A percentile compares a stretch with the other conserved stretches of the same genome.
Evolutionary conservation across 2,329 filamentous ascomycete species (phyloP).

Genomic region (Beauveria pseudobassiana): DNA sequence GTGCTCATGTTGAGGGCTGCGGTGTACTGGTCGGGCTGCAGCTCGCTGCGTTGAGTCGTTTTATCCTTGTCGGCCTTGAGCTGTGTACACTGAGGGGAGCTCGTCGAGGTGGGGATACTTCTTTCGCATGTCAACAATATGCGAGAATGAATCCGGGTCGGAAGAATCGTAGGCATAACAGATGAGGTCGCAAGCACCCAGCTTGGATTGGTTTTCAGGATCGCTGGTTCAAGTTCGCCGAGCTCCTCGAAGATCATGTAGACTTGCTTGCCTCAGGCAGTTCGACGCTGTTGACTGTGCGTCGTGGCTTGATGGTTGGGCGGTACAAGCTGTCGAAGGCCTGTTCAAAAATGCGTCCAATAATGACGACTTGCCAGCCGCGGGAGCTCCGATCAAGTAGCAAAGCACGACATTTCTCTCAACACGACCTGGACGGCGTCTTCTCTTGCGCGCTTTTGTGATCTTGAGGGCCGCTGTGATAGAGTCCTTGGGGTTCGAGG

Average conservation of each 20-base stretch:
- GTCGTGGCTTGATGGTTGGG: conserved; percentile 89
- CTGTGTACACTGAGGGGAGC: conserved; percentile 86
- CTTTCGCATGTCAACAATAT: conserved; percentile 74
- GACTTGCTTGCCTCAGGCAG: conserved; percentile 90
- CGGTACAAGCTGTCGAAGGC: conserved; percentile 79
- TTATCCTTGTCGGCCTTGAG: conserved; percentile 97
- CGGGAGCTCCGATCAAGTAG: conserved; percentile 79
- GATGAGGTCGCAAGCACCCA: conserved; percentile 88
- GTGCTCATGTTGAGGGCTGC: conserved; percentile 78
- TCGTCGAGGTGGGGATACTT: conserved; percentile 78
- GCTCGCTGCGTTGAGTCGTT: conserved; percentile 86
- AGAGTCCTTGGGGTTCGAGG: conserved; percentile 63
- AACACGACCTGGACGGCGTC: conserved; percentile 73
- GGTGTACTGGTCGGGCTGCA: conserved; percentile 89
- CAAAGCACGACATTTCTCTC: conserved; percentile 93
- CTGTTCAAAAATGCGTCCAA: conserved; percentile 87
- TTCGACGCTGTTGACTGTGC: conserved; percentile 93
- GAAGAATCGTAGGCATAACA: conserved; percentile 97
- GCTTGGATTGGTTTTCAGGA: conserved; percentile 81
- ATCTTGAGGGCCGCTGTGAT: conserved; percentile 83
- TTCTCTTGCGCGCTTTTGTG: conserved; percentile 82
- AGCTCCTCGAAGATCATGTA: conserved; percentile 95
- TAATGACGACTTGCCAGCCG: conserved; percentile 84
- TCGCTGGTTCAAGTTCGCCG: conserved; percentile 88
- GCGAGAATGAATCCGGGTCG: conserved; percentile 89